These are phyloP conservation scores for Corymbia maculata DNA, from an alignment of 345 rosid species.

Conservation along the genomic window DNA sequence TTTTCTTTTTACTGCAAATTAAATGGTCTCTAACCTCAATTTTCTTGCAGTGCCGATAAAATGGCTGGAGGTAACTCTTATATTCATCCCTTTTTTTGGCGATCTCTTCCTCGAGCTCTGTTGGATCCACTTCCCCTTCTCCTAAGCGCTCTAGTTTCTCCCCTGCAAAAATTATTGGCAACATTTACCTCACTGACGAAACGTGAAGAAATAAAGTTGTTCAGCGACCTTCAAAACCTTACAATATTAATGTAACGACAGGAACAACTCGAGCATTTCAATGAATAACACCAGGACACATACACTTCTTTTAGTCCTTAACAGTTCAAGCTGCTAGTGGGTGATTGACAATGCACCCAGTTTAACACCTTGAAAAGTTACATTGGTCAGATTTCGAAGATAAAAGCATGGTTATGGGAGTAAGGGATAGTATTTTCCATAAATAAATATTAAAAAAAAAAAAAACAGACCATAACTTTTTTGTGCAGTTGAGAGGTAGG, in stretches of 20 bases:
- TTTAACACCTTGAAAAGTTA: neutral
- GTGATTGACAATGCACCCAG: neutral
- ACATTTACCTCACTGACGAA: neutral
- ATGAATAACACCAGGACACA: neutral
- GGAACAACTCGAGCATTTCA: neutral
- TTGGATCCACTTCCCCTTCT: conserved; percentile 23
- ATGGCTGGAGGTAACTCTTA: conserved; percentile 24
- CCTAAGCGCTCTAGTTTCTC: conserved; percentile 25
- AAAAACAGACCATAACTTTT: neutral
- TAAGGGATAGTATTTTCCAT: neutral
- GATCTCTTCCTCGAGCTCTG: conserved; percentile 34
- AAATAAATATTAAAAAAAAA: too few species aligned
- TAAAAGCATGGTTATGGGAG: neutral
- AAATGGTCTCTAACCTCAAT: conserved; percentile 16
- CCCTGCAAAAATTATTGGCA: conserved; percentile 12
- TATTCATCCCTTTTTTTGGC: conserved; percentile 25
- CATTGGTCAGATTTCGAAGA: neutral
- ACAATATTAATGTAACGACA: neutral
- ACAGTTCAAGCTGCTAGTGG: neutral
- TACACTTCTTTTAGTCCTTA: neutral
- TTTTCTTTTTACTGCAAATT: neutral
- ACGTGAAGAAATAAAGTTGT: neutral
- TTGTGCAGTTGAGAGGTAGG: neutral
- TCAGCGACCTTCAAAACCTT: neutral
- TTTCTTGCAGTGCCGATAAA: conserved; percentile 28